Conservation (phyloP, 2,329 filamentous ascomycete species). For the Leptographium flavum region DNA sequence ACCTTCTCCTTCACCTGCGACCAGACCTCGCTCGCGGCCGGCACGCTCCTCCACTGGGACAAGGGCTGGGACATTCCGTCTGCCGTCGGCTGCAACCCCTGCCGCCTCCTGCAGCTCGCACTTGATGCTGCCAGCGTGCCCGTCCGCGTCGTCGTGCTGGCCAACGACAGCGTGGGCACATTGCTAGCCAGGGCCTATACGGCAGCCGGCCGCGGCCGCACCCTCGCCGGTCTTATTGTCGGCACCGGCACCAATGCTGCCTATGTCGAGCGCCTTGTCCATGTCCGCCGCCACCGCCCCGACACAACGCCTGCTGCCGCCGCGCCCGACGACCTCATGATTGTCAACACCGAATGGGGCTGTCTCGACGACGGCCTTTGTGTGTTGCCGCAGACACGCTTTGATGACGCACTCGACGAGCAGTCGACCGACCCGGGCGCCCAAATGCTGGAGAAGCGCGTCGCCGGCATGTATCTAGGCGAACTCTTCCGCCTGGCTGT, state of each 20-base stretch:
- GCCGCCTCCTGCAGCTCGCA: slow-evolving; percentile 71
- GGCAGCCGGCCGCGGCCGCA: slow-evolving; percentile 65
- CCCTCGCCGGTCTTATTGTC: slow-evolving; percentile 77
- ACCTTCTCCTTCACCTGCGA: slow-evolving; percentile 96
- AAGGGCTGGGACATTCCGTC: slow-evolving; percentile 95
- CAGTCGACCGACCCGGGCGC: slow-evolving; percentile 78
- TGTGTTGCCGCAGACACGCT: slow-evolving; percentile 70
- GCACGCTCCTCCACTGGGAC: slow-evolving; percentile 87
- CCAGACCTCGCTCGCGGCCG: slow-evolving; percentile 86
- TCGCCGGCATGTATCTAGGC: slow-evolving; percentile 97
- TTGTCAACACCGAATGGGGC: slow-evolving; percentile 96
- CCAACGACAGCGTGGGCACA: slow-evolving; percentile 95
- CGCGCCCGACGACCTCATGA: slow-evolving; percentile 65
- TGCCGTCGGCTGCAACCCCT: slow-evolving; percentile 85
- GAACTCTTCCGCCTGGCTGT: slow-evolving; percentile 76
- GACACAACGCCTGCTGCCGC: slow-evolving; percentile 54
- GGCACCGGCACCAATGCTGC: slow-evolving; percentile 94
- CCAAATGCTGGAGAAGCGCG: slow-evolving; percentile 97
- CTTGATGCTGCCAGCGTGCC: slow-evolving; percentile 75
- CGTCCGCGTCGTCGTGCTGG: slow-evolving; percentile 86
- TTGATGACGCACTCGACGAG: slow-evolving; percentile 64
- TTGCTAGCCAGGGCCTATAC: slow-evolving; percentile 86
- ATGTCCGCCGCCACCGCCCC: slow-evolving; percentile 29
- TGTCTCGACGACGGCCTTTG: slow-evolving; percentile 88
- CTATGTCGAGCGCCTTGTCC: slow-evolving; percentile 83